Evolutionary conservation across 1,139 yeast genomes (phyloP).

Genomic region (Scheffersomyces quercinus): DNA sequence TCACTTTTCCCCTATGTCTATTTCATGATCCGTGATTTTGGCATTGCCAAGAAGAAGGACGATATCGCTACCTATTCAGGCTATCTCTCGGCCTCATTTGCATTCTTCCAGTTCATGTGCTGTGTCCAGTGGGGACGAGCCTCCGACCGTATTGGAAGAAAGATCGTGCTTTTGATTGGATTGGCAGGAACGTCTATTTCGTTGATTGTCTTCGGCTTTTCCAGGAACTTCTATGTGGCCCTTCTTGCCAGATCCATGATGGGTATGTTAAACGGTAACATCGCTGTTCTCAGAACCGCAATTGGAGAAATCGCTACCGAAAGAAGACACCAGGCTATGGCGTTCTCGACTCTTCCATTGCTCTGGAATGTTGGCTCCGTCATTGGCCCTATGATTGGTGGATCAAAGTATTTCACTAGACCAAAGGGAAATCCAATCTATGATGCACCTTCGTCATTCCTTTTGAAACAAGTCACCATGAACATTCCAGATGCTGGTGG

Average conservation of each 20-base stretch:
- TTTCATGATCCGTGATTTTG: slow-evolving; percentile 42
- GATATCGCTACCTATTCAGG: slow-evolving; percentile 41
- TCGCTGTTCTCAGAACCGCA: slow-evolving; percentile 39
- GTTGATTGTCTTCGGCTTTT: slow-evolving; percentile 33
- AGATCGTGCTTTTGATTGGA: slow-evolving; percentile 32
- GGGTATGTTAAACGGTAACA: slow-evolving; percentile 38
- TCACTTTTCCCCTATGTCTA: slow-evolving; percentile 42
- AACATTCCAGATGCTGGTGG: neutral
- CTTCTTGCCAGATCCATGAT: slow-evolving; percentile 32
- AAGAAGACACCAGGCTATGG: slow-evolving; percentile 37
- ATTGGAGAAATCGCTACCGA: slow-evolving; percentile 41
- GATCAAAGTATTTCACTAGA: slow-evolving; percentile 41
- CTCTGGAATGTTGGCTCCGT: slow-evolving; percentile 34
- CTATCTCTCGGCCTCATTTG: slow-evolving; percentile 38
- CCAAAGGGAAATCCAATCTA: slow-evolving; percentile 17
- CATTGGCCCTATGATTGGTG: slow-evolving; percentile 52
- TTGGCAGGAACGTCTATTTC: slow-evolving; percentile 32
- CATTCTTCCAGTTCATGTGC: slow-evolving; percentile 37
- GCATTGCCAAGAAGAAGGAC: slow-evolving; percentile 32
- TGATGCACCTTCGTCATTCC: neutral
- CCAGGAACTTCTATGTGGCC: slow-evolving; percentile 34
- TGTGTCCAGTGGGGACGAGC: slow-evolving; percentile 40
- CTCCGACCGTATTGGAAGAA: slow-evolving; percentile 35
- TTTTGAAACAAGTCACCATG: neutral
- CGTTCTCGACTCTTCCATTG: slow-evolving; percentile 36